Base-by-base conservation (phyloP, 495 filamentous ascomycete genomes). In the Podospora pseudoanserina region DNA sequence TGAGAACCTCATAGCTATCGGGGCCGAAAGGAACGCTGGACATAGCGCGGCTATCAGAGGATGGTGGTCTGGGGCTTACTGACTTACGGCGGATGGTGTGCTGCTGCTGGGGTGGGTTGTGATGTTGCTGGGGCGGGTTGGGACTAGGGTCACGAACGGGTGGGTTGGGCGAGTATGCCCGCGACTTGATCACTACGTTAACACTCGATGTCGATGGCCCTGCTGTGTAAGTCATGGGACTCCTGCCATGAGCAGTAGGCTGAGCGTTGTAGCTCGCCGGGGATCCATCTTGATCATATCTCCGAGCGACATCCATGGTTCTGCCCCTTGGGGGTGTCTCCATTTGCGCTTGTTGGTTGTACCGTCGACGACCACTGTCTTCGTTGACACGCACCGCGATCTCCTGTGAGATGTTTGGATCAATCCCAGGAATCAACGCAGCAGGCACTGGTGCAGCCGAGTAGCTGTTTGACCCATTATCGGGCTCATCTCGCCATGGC, bases 11-110 rank as follows among this genome's bases (percentile, higher is more conserved):
- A 75, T 92, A 98, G 18, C 91, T 92, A 74, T 98, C 95, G 0
- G 96, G 95, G 19, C 90, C 91, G 73, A 96, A 98, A 0, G 95
- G 94, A 20, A 91, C 81, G 11, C 85, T 87, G 0, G 90, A 90
- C 0, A 85, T 75, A 26, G 83, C 78, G 60, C 84, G 82, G 53
- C 79, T 79, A 53, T 84, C 82, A 11, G 81, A 78, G n/a, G 86
- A 80, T 2, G 80, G 79, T 4, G 92, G 92, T 11, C 86, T 84
- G 0, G 92, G 91, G 73, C 90, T 93, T 58, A 94, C 83, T 1
- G 92, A 94, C 74, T 95, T 94, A 26, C 91, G 85, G 44, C 82
- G 83, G 34, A 88, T 87, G 15, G 82, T 86, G 27, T 87, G 86
- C 9, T 76, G 74, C 9, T 66, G 67, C 18, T 70, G 85, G 28